Base-by-base conservation (phyloP, 139 green algal genomes). In the Marvania coccoides region DNA sequence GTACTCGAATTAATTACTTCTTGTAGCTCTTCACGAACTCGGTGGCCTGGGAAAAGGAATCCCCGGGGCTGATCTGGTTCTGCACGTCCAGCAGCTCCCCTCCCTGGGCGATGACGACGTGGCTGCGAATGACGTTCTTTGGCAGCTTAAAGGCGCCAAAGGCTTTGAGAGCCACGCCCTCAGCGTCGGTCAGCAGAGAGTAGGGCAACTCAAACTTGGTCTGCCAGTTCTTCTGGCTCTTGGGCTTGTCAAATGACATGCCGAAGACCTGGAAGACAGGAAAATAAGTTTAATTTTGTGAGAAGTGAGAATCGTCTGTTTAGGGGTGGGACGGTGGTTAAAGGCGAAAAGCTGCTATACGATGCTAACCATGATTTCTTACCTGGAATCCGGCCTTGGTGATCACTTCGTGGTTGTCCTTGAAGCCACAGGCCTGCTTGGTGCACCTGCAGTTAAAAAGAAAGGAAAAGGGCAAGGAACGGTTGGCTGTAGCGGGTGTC, bases 361-460 rank as follows among this genome's bases (percentile, higher is more conserved):
- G n/a, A n/a, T n/a, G n/a, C n/a, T n/a, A n/a, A n/a, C n/a, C n/a
- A n/a, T n/a, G n/a, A n/a, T n/a, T n/a, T n/a, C n/a, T n/a, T n/a
- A 83, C 72, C 10, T 69, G 31, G 40, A 56, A 83, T 3, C 73
- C 73, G 1, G 51, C 64, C 3, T 74, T 30, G 13, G 47, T 38
- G 8, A 82, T 39, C 36, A 72, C 47, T 9, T 42, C 31, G 14
- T 45, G 39, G 3, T 64, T 36, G 31, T 83, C 77, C 0, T 58
- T 47, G 57, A 82, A 82, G 23, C 73, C 73, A 54, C 55, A 72
- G n/a, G 77, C 77, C 61, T 83, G 74, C 58, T 75, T 80, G 9
- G 76, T 80, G 61, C 76, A 83, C 15, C 72, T 66, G 14, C 65
- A n/a, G n/a, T n/a, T n/a, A n/a, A n/a, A n/a, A n/a, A n/a, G n/a